phyloP scores from a whole-genome alignment of 2,329 filamentous ascomycete genomes.

The Neopestalotiopsis sp. region DNA sequence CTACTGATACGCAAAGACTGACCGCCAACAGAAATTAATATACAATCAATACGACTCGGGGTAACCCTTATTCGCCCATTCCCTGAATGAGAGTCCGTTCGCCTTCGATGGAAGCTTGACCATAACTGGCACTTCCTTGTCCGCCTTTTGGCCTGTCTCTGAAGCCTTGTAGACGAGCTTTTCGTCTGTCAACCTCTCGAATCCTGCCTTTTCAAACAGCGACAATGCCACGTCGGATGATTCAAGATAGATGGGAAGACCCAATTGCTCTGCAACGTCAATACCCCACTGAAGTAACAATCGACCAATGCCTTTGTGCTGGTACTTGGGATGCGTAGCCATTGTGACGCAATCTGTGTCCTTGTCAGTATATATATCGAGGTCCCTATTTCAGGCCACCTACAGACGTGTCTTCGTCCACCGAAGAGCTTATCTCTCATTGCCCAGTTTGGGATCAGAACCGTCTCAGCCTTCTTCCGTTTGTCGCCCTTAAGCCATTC shows the following conservation, averaged over 20 bases:
- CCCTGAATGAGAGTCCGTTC: slow-evolving; percentile 28
- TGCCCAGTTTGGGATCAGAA: slow-evolving; percentile 29
- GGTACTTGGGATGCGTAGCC: slow-evolving; percentile 31
- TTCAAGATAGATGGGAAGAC: slow-evolving; percentile 32
- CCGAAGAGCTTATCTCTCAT: slow-evolving; percentile 33
- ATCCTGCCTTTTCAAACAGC: slow-evolving; percentile 28
- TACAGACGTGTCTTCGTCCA: slow-evolving; percentile 30
- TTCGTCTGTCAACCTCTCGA: slow-evolving; percentile 27
- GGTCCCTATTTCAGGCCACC: slow-evolving; percentile 16
- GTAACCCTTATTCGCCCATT: slow-evolving; percentile 27
- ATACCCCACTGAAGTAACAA: slow-evolving; percentile 32
- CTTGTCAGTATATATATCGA: background rate
- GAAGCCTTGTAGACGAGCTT: slow-evolving; percentile 29
- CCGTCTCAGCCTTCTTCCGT: slow-evolving; percentile 25
- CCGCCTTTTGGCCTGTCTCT: slow-evolving; percentile 24
- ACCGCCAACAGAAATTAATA: background rate
- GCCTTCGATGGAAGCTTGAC: slow-evolving; percentile 31
- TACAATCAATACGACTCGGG: slow-evolving; percentile 22
- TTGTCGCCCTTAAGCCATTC: slow-evolving; percentile 31
- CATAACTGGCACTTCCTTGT: slow-evolving; percentile 30
- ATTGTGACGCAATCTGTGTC: slow-evolving; percentile 31
- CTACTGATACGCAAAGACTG: background rate
- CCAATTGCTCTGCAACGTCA: slow-evolving; percentile 28
- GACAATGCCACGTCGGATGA: slow-evolving; percentile 24
- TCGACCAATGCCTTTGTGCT: slow-evolving; percentile 28